Evolutionary conservation across 2,329 filamentous ascomycete genomes (phyloP), one percentile per base, ranked within the genome.

Genomic region (Fusarium marasasianum): DNA sequence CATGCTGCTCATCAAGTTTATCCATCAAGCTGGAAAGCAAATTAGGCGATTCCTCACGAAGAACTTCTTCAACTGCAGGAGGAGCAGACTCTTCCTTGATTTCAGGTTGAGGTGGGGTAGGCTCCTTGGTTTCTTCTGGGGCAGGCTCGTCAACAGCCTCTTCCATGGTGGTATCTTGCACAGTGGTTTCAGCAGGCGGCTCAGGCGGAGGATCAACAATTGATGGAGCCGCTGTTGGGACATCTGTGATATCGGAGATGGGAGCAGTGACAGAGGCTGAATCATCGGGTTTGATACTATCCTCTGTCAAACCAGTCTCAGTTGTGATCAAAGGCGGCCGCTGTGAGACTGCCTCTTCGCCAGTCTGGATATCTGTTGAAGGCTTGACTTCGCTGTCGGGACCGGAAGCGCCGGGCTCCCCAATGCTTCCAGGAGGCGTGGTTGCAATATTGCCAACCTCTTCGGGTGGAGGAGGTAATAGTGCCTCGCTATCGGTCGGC

Each of bases 1-100:
- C 63, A 14, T 73, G 78, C 65, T 86, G 84, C 38, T 83, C 81
- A 63, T 86, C 83, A 41, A 87, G 80, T 40, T 84, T 85, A 4
- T 84, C 81, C 73, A 87, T 83, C 3, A 87, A 76, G n/a, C 82
- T 84, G n/a, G 82, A 83, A 29, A 87, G 81, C 41, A 87, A 63
- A 74, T 87, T 85, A 13, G 83, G 81, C 33, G 66, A 69, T 12
- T 40, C 66, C 20, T 37, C 55, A 4, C 45, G 59, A 45, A 38
- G 24, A 26, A 54, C 20, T 24, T 68, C 65, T 41, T 84, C 83
- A 20, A 83, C 82, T 5, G 81, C 78, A 38, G 80, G 80, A 40
- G 64, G 78, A 38, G 79, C 79, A 24, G 59, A 60, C 24, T 81
- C 80, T 15, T 67, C 66, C 33, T 63, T 66, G 6, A 69, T 33